Evolutionary conservation across 208 protist genomes (phyloP), one percentile per base, ranked within the genome.

Genomic region (Lotmaria passim): DNA sequence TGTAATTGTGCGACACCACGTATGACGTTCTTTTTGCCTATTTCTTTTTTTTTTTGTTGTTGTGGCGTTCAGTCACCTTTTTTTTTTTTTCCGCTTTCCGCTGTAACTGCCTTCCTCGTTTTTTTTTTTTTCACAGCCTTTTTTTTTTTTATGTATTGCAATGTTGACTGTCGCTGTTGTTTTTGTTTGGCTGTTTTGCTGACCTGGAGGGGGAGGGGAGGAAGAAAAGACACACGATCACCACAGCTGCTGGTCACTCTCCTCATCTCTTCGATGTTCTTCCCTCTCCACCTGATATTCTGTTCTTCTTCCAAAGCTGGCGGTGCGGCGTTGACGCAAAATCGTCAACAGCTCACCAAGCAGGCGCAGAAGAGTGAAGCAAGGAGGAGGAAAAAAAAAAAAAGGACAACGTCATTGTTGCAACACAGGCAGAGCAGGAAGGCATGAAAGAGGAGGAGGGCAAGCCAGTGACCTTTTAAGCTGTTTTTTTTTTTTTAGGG

Each of bases 81-180:
- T 77, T 73, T 78, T 51, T 74, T 69, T 65, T 65, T 53, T 53
- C 43, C 38, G 61, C 26, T 31, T 26, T 46, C 30, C 38, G 36
- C 28, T 34, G 43, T 7, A 14, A 50, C 23, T 43, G 24, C n/a
- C 12, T 19, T 36, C 15, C 5, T 34, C 4, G 33, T 47, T 47
- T 4, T 61, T 60, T 66, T 43, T 73, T 73, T 63, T 44, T 64
- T 15, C n/a, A n/a, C n/a, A 66, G 0, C 43, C 3, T 68, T 34
- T 69, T 57, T 60, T 57, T 70, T 50, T 51, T 51, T 23, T 67
- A 34, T 26, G 36, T 63, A 10, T 61, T 67, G 43, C n/a, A n/a
- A 31, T 65, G 31, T 50, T 73, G 12, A 26, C 56, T 48, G 60
- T 75, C 61, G 31, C 77, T 75, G 69, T 69, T 69, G 41, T 75